A percentile compares a stretch with the other conserved stretches of the same genome.
These are phyloP conservation scores for Pichia nanzhaoensis DNA, from an alignment of 805 yeast genomes.

Conservation along the genomic window DNA sequence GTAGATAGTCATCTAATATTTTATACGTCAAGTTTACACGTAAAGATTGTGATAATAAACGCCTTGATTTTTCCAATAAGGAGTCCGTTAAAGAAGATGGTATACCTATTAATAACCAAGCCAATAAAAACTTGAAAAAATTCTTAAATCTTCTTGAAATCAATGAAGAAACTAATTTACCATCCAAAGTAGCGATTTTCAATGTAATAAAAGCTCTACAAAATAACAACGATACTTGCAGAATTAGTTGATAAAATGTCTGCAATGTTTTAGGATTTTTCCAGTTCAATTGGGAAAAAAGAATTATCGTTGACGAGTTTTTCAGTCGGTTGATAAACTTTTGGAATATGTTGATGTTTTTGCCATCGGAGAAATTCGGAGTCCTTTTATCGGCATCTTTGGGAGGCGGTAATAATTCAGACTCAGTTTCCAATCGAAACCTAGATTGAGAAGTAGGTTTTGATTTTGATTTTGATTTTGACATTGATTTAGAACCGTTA, in stretches of 20 bases:
- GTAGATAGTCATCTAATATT: constrained; percentile 65
- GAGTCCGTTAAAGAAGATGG: constrained; percentile 83
- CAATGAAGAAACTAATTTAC: constrained; percentile 73
- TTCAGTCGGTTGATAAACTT: constrained; percentile 3
- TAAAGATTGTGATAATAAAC: constrained; percentile 49
- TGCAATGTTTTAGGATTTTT: constrained; percentile 11
- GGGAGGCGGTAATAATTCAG: no score
- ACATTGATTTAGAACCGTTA: constrained; percentile 18
- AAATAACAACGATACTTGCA: constrained; percentile 56
- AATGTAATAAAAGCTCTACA: constrained; percentile 68
- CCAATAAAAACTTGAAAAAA: constrained; percentile 54
- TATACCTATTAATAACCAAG: constrained; percentile 80
- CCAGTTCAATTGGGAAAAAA: constrained; percentile 16
- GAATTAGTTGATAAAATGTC: constrained; percentile 27
- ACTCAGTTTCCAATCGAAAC: no score
- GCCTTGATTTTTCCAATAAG: constrained; percentile 53
- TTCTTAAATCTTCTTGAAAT: constrained; percentile 61
- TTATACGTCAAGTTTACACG: constrained; percentile 58
- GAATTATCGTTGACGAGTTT: constrained; percentile 16
- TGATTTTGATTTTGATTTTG: not conserved
- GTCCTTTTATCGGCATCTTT: not conserved
- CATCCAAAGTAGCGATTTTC: constrained; percentile 82
- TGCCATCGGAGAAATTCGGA: not conserved
- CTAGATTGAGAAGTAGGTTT: not conserved
- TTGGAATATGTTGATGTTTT: not conserved